Conservation (phyloP, 2,329 filamentous ascomycete genomes). For the Fonsecaea nubica region DNA sequence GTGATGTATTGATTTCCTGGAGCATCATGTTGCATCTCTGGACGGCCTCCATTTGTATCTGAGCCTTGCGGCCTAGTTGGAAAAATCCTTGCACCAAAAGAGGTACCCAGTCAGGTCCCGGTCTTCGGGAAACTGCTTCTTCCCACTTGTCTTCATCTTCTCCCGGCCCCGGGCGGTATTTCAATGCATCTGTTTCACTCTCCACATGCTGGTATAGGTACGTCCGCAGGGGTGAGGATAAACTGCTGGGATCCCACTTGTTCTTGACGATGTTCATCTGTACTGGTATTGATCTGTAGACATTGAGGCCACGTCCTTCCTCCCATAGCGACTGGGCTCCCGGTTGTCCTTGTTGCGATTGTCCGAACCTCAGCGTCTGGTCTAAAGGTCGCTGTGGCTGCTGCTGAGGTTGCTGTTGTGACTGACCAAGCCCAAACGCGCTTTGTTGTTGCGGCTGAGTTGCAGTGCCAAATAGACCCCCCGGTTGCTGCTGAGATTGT, state of each 20-base stretch:
- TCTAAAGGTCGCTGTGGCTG: conserved; percentile 51
- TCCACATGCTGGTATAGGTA: conserved; percentile 70
- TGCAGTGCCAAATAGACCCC: conserved; percentile 42
- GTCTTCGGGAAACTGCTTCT: conserved; percentile 66
- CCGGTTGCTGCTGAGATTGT: conserved; percentile 43
- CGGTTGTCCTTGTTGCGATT: conserved; percentile 53
- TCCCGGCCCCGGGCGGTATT: conserved; percentile 63
- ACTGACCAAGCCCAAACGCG: conserved; percentile 46
- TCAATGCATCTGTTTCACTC: conserved; percentile 62
- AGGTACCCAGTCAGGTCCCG: conserved; percentile 63
- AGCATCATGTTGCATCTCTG: conserved; percentile 63
- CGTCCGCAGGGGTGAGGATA: conserved; percentile 62
- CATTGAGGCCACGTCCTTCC: conserved; percentile 44
- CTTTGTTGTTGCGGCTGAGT: conserved; percentile 36
- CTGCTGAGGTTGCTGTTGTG: conserved; percentile 47
- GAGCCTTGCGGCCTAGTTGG: conserved; percentile 64
- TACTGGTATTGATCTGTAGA: conserved; percentile 66
- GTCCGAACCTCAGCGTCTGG: conserved; percentile 50
- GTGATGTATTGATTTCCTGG: conserved; percentile 69
- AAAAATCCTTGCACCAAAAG: conserved; percentile 66
- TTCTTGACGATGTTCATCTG: conserved; percentile 66
- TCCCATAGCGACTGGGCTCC: conserved; percentile 33
- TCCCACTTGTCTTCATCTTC: conserved; percentile 70
- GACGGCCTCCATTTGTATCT: conserved; percentile 64
- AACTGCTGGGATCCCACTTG: conserved; percentile 65